Evolutionary conservation across 2,329 filamentous ascomycete genomes (phyloP).

Genomic region (Ambrosiella xylebori): DNA sequence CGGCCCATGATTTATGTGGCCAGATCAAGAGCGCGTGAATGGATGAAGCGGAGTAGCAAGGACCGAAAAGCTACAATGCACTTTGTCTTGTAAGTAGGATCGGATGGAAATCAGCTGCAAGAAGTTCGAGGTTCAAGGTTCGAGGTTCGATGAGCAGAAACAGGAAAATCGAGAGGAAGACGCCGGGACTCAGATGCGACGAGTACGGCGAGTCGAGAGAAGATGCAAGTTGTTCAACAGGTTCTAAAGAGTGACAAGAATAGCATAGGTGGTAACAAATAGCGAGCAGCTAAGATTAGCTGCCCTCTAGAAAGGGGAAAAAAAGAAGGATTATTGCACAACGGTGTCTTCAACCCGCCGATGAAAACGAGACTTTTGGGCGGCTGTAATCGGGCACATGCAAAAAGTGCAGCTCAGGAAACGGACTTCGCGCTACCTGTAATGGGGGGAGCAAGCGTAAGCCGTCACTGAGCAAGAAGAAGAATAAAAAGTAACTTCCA

Average conservation of each 20-base stretch:
- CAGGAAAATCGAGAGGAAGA: background rate
- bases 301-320: background rate
- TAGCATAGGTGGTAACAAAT: background rate
- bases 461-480: background rate
- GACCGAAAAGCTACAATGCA: no score
- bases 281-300: background rate
- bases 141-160: background rate
- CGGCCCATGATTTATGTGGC: slow-evolving; percentile 1
- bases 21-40: background rate
- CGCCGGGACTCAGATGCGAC: background rate
- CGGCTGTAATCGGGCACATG: background rate
- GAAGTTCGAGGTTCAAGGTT: background rate
- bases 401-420: background rate
- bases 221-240: background rate
- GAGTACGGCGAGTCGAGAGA: background rate
- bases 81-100: background rate
- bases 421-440: background rate
- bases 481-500: background rate
- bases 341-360: background rate
- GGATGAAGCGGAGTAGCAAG: background rate
- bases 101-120: background rate
- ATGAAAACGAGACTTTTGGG: background rate
- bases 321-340: background rate
- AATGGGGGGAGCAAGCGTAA: background rate
- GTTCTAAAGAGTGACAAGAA: background rate